Evolutionary conservation across 768 basidiomycete genomes (phyloP), one percentile per base, ranked within the genome.

Genomic region (Panus rudis): DNA sequence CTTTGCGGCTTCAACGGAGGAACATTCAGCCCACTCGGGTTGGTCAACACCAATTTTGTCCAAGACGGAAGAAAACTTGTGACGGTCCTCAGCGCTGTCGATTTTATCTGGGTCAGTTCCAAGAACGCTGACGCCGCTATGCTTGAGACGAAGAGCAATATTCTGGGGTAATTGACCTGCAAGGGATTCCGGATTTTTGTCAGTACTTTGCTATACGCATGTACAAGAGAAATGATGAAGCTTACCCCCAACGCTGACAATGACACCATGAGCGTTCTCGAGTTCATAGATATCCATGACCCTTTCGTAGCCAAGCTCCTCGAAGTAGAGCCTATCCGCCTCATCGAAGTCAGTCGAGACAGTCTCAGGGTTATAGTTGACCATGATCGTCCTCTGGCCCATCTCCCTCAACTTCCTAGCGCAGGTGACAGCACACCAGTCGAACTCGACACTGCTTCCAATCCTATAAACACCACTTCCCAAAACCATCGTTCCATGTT

Each of bases 341-440:
- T 99, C 96, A 58, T 99, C 96, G 63, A 93, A 99, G 64, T 98
- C 96, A 45, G 96, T 99, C 6, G 93, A 97, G 31, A 98, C 96
- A 3, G 96, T 99, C 67, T 99, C 96, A 7, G 94, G 94, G 66
- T 98, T 99, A 67, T 99, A 99, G 72, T 99, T 99, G 75, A 99
- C 76, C 94, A 98, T 98, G 69, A 99, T 82, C 33, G 96, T 97
- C 66, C 81, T 81, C 60, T 87, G 84, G 62, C 93, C 92, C 78
- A 92, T 88, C 51, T 86, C 79, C 56, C 92, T 76, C 42, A 99
- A 78, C 61, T 86, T 86, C 47, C 96, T 75, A 12, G 92, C 92
- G 62, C 93, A 98, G 1, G 94, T 97, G 30, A 99, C 96, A n/a
- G 96, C 94, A 62, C 96, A 99, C 96, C 96, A 99, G 63, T 99